phyloP scores from a whole-genome alignment of 768 basidiomycete species.

The Boletus rubropictus region DNA sequence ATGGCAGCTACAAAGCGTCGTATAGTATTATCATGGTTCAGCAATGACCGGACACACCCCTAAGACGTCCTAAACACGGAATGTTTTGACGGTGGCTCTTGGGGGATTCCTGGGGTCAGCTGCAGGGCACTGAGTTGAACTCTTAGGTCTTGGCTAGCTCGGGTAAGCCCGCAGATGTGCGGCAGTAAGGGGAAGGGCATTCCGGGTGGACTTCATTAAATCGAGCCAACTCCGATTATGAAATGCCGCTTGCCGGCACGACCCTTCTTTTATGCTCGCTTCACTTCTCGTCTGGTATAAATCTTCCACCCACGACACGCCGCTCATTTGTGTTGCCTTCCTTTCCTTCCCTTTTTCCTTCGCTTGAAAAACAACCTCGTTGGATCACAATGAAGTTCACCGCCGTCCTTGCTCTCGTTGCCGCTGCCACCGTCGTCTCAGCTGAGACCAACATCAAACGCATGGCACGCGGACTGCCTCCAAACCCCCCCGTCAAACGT shows the following conservation, averaged over 20 bases:
- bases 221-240: neutral
- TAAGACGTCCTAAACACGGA: no score
- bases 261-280: slow-evolving; percentile 9
- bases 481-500: slow-evolving; percentile 37
- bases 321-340: neutral
- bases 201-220: neutral
- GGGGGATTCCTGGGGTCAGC: no score
- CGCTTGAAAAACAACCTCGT: neutral
- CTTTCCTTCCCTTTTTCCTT: neutral
- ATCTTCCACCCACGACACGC: neutral
- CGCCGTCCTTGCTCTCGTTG: slow-evolving; percentile 32
- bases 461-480: slow-evolving; percentile 48
- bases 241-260: slow-evolving; percentile 11
- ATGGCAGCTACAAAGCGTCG: no score
- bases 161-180: no score
- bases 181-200: neutral
- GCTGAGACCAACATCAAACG: slow-evolving; percentile 49
- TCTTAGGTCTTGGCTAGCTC: no score
- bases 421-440: slow-evolving; percentile 34
- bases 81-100: no score
- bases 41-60: no score
- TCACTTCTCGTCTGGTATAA: slow-evolving; percentile 10
- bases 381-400: slow-evolving; percentile 27
- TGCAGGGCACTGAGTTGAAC: no score
- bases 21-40: no score